phyloP scores from a whole-genome alignment of 495 filamentous ascomycete genomes.

The Trichoderma virens region DNA sequence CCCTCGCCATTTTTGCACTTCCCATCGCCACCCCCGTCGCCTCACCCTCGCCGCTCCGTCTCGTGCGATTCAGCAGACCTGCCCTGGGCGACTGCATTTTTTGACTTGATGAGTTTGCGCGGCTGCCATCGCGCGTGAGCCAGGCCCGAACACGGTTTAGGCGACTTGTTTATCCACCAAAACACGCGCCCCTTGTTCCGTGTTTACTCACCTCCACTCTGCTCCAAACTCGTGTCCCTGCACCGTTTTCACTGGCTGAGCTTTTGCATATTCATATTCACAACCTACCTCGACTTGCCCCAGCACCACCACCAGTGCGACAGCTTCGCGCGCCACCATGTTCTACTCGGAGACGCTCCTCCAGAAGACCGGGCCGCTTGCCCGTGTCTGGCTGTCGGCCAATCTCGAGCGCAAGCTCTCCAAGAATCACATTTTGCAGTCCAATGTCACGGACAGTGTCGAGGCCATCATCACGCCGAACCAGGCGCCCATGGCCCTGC shows the following conservation, averaged over 20 bases:
- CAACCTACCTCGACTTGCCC: background rate
- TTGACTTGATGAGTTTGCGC: conserved; percentile 1
- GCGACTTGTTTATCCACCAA: conserved; percentile 9
- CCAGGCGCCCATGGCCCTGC: conserved; percentile 90
- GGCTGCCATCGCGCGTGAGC: conserved; percentile 1
- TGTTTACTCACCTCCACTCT: conserved; percentile 7
- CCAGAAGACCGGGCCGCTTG: conserved; percentile 92
- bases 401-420: conserved; percentile 96
- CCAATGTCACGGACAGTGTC: conserved; percentile 87
- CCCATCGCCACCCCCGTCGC: background rate
- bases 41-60: background rate
- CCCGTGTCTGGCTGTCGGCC: conserved; percentile 95
- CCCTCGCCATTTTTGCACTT: background rate
- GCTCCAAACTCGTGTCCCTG: background rate
- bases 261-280: background rate
- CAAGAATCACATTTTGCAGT: conserved; percentile 87
- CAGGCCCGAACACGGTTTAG: conserved; percentile 4
- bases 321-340: conserved; percentile 48
- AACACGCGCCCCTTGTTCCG: conserved; percentile 5
- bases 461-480: conserved; percentile 88
- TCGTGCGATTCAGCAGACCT: background rate
- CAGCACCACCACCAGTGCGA: background rate
- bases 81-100: background rate
- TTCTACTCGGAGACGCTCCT: conserved; percentile 97
- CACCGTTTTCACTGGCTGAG: background rate